A percentile compares a stretch with the other conserved stretches of the same genome.
Evolutionary conservation across 1,139 yeast species (phyloP).

Genomic region (Yamadazyma atlantica): DNA sequence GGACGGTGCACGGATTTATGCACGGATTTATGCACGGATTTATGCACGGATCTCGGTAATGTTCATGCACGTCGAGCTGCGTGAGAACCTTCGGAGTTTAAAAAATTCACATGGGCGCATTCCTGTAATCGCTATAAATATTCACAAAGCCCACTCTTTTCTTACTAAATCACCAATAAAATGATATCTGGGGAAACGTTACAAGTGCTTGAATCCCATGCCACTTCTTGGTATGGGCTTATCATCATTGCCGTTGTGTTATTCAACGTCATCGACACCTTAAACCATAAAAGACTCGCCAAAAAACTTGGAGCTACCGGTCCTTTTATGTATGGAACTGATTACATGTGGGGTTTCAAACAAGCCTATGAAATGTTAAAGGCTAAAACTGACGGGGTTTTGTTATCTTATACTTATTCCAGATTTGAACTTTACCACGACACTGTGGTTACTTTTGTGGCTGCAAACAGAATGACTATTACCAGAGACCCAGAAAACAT

Average conservation of each 20-base stretch:
- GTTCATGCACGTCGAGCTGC: too few species aligned
- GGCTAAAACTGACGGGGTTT: background rate
- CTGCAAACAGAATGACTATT: conserved; percentile 8
- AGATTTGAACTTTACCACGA: conserved; percentile 13
- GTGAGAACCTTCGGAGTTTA: too few species aligned
- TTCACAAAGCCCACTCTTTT: too few species aligned
- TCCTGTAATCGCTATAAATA: too few species aligned
- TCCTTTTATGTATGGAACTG: conserved; percentile 3
- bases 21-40: too few species aligned
- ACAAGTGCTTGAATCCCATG: background rate
- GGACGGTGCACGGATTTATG: too few species aligned
- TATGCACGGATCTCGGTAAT: too few species aligned
- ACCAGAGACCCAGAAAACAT: conserved; percentile 34
- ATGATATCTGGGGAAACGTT: background rate
- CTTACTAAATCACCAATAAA: too few species aligned
- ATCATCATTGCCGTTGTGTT: background rate
- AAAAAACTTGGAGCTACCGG: conserved; percentile 22
- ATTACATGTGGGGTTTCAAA: background rate
- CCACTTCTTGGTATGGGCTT: conserved; percentile 5
- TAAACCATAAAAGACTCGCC: conserved; percentile 2
- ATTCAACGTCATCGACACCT: background rate
- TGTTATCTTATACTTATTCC: conserved; percentile 2
- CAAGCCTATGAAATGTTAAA: background rate
- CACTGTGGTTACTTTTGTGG: conserved; percentile 8
- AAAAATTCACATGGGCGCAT: too few species aligned